These are phyloP conservation scores for Conticribra weissflogii DNA, from an alignment of 108 stramenopile genomes.

Conservation along the genomic window DNA sequence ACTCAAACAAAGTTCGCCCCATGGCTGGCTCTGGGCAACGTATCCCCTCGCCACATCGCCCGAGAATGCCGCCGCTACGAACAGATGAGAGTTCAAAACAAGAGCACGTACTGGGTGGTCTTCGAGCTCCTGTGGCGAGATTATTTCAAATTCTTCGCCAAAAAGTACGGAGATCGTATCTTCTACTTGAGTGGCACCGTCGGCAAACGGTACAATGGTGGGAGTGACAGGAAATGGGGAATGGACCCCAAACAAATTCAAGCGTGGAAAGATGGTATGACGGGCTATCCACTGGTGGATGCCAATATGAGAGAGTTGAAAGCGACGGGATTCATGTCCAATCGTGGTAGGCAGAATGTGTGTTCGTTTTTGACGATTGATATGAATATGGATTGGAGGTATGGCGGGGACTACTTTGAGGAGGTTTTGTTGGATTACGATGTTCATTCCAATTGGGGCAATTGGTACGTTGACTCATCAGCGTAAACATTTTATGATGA, in stretches of 20 bases:
- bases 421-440: conserved; percentile 92
- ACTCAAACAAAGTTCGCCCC: conserved; percentile 91
- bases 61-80: conserved; percentile 88
- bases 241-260: conserved; percentile 63
- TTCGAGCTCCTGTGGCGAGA: conserved; percentile 98
- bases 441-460: conserved; percentile 94
- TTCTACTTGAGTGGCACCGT: conserved; percentile 85
- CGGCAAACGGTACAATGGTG: conserved; percentile 21
- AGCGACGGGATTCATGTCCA: conserved; percentile 97
- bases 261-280: conserved; percentile 85
- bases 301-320: conserved; percentile 98
- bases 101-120: conserved; percentile 96
- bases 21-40: conserved; percentile 93
- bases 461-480: too few species aligned
- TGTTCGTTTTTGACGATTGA: conserved; percentile 93
- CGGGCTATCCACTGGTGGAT: conserved; percentile 94
- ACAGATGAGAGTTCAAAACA: conserved; percentile 84
- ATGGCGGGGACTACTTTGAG: conserved; percentile 96
- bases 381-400: conserved; percentile 95
- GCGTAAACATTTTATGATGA: too few species aligned
- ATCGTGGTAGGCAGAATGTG: conserved; percentile 96
- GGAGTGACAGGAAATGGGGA: conserved; percentile 68
- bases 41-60: conserved; percentile 89
- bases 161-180: conserved; percentile 85
- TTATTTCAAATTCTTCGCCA: conserved; percentile 92